Conservation (phyloP, 306 rosid genomes). For the Cucurbita argyrosperma region DNA sequence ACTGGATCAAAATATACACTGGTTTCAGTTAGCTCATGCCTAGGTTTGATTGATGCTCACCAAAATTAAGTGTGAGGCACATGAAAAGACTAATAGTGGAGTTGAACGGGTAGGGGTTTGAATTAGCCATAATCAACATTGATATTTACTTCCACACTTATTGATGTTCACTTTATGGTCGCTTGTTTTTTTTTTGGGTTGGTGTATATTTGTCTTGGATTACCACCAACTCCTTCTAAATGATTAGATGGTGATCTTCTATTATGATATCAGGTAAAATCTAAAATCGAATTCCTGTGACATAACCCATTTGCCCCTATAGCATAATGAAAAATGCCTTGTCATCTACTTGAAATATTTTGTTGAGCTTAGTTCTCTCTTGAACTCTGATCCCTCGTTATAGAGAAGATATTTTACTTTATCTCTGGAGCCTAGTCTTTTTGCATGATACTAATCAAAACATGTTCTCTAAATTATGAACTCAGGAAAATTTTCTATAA, state of each 20-base stretch:
- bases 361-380: background rate
- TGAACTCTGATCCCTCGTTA: background rate
- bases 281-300: background rate
- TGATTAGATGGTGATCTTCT: background rate
- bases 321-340: background rate
- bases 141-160: background rate
- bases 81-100: background rate
- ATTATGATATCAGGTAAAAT: background rate
- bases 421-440: background rate
- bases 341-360: background rate
- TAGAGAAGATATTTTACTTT: background rate
- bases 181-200: background rate
- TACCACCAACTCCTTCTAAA: background rate
- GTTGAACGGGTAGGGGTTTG: background rate
- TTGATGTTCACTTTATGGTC: background rate
- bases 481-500: constrained; percentile 59
- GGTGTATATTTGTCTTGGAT: background rate
- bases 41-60: background rate
- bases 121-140: background rate
- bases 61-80: background rate
- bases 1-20: background rate
- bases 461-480: constrained; percentile 5
- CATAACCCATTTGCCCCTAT: background rate
- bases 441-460: background rate
- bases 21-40: background rate